Conservation (phyloP, 257 asterid genomes). For the Euphrasia confusa region DNA sequence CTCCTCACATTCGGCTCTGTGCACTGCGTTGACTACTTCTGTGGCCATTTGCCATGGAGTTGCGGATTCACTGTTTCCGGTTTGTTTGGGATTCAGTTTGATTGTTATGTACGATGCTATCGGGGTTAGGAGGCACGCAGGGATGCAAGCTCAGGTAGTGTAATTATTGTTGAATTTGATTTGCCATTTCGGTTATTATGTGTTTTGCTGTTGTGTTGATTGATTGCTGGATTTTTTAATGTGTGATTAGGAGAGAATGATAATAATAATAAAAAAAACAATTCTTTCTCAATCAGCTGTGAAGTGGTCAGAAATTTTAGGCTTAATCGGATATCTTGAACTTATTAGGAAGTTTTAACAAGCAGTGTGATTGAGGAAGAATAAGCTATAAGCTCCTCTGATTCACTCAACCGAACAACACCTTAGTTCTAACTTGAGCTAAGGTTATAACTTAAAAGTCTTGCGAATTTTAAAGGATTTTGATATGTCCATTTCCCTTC, state of each 20-base stretch:
- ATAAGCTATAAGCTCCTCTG: too few species aligned
- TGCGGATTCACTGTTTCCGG: conserved; percentile 83
- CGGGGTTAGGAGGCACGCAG: conserved; percentile 81
- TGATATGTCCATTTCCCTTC: neutral
- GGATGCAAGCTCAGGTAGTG: conserved; percentile 83
- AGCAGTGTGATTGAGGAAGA: too few species aligned
- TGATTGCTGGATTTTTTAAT: neutral
- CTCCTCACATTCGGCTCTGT: conserved; percentile 76
- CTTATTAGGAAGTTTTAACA: too few species aligned
- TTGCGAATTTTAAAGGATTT: neutral
- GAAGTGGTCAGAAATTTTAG: too few species aligned
- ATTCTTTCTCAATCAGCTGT: too few species aligned
- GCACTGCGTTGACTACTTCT: conserved; percentile 83
- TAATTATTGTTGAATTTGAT: neutral
- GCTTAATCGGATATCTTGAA: too few species aligned
- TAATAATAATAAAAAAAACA: too few species aligned
- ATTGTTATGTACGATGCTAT: conserved; percentile 94
- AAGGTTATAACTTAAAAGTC: neutral
- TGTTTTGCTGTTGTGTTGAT: neutral
- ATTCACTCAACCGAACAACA: too few species aligned
- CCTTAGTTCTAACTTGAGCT: neutral
- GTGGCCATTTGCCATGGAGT: conserved; percentile 87
- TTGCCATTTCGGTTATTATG: neutral
- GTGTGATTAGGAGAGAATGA: neutral
- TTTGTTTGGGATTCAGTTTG: conserved; percentile 80